Conservation (phyloP, 805 yeast species). For the Zygosaccharomyces siamensis region DNA sequence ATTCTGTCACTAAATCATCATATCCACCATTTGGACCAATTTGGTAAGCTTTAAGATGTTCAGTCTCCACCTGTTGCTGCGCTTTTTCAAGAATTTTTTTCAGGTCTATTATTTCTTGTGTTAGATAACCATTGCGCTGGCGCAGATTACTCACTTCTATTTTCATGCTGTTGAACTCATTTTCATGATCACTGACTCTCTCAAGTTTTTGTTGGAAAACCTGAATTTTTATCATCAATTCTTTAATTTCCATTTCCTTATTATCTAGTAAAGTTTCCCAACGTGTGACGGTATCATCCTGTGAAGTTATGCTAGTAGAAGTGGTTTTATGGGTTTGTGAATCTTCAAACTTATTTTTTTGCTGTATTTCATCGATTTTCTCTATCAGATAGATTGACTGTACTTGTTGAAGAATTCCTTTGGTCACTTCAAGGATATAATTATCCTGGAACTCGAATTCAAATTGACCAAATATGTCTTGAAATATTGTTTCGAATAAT, state of each 20-base stretch:
- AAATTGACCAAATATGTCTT: not conserved
- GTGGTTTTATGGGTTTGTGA: not conserved
- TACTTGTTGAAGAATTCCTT: not conserved
- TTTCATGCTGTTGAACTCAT: not conserved
- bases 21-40: constrained; percentile 32
- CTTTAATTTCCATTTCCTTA: constrained; percentile 34
- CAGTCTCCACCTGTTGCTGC: constrained; percentile 10
- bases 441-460: not conserved
- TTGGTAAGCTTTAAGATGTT: constrained; percentile 25
- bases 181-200: constrained; percentile 31
- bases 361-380: not conserved
- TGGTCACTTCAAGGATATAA: not conserved
- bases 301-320: not conserved
- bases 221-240: constrained; percentile 42
- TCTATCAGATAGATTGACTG: not conserved
- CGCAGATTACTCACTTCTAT: not conserved
- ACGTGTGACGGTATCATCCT: not conserved
- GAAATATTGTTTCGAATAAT: not conserved
- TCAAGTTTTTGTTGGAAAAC: constrained; percentile 43
- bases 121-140: not conserved
- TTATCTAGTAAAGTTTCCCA: not conserved
- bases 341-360: not conserved
- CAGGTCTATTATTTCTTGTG: not conserved
- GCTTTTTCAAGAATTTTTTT: not conserved
- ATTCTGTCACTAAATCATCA: constrained; percentile 34